A percentile compares a stretch with the other conserved stretches of the same genome.
Evolutionary conservation across 768 basidiomycete species (phyloP).

Genomic region (Chlorophyllum brunneum): DNA sequence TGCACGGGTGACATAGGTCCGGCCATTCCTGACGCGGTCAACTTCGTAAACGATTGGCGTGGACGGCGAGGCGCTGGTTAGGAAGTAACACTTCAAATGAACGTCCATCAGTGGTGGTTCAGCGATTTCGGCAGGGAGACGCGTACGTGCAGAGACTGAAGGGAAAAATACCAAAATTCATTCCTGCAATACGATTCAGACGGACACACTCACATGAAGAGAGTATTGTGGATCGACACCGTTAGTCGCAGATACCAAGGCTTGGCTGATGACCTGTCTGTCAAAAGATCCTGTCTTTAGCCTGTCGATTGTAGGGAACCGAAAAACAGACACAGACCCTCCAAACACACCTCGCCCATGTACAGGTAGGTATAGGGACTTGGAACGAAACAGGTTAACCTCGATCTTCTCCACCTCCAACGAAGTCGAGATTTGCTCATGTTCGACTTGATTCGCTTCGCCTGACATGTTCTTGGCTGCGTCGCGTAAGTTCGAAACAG

Average conservation of each 20-base stretch:
- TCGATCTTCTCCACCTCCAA: conserved; percentile 80
- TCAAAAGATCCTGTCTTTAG: not conserved
- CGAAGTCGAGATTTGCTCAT: conserved; percentile 65
- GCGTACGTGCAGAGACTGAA: conserved; percentile 68
- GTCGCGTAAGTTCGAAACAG: not conserved
- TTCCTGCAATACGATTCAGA: not conserved
- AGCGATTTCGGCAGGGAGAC: not conserved
- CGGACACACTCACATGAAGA: conserved; percentile 57
- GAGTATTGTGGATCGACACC: conserved; percentile 62
- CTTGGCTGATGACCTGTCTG: conserved; percentile 83
- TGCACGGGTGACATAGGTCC: conserved; percentile 65
- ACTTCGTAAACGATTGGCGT: conserved; percentile 77
- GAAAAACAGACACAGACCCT: conserved; percentile 37
- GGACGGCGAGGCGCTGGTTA: conserved; percentile 68
- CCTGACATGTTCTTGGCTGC: conserved; percentile 17
- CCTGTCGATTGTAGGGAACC: not conserved
- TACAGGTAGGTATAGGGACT: conserved; percentile 60
- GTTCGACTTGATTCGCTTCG: conserved; percentile 50
- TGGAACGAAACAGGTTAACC: conserved; percentile 73
- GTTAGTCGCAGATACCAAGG: conserved; percentile 75
- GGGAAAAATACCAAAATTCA: not conserved
- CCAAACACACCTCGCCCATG: conserved; percentile 76
- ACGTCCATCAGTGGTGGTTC: not conserved
- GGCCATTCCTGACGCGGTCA: conserved; percentile 70
- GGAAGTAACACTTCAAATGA: conserved; percentile 70